Base-by-base conservation (phyloP, 2,329 filamentous ascomycete species). In the Pyrenochaeta sp. region DNA sequence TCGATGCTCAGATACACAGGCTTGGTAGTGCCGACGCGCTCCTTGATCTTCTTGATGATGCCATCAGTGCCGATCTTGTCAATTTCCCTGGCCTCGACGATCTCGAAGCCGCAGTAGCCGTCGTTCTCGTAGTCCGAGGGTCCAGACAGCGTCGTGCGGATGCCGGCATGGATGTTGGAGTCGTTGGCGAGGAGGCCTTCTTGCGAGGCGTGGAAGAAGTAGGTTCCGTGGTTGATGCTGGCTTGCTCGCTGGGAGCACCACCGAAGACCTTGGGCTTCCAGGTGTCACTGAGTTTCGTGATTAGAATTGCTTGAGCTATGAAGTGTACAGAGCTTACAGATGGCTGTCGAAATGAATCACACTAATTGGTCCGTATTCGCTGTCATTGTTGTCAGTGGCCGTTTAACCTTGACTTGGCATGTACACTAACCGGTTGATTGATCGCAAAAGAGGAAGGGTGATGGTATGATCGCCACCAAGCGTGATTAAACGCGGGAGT, bases 251-350 rank as follows among this genome's bases (percentile, higher is more conserved):
- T 88, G 0, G 90, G 89, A 0, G 88, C 85, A 20, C 89, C 90
- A 39, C 90, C 90, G 59, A 95, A 95, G 18, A 94, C 90, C 68
- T 93, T 93, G 29, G 90, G 90, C 45, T 82, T 84, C 89, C 89
- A 89, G 61, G 80, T 79, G 52, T 81, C 80, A 3, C 61, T 74
- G 11, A n/a, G 20, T 15, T 34, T 20, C 14, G 18, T 1, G 7
- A 13, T 32, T 19, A 46, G 23, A 14, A 8, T 10, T 20, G 13
- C 78, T 19, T 14, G 21, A 5, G 6, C 35, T 6, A 8, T 9
- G 6, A 3, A 18, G 8, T 7, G 3, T 23, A 18, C 6, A 11
- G 74, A 36, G 74, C 69, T 63, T 67, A 78, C 70, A 84, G 71
- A 63, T 85, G 82, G 34, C 77, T 81, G 63, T 85, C 82, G 60